Evolutionary conservation across 2,329 filamentous ascomycete species (phyloP).

Genomic region (Elsinoe arachidis): DNA sequence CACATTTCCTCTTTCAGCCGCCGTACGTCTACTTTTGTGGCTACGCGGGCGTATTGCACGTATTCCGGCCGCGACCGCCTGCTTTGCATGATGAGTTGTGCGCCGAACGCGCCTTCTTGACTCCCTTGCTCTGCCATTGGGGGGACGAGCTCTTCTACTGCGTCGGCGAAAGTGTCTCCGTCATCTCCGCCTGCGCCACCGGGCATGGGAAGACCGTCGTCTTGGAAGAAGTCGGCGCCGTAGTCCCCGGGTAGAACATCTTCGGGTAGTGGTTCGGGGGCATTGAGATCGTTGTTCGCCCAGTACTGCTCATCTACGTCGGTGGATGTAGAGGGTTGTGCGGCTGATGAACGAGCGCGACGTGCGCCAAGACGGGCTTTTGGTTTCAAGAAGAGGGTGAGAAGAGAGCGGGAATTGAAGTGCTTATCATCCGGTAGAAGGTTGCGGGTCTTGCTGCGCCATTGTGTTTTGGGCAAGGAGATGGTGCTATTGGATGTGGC

Average conservation of each 20-base stretch:
- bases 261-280: conserved; percentile 31
- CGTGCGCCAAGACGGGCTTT: conserved; percentile 72
- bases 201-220: conserved; percentile 64
- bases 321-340: conserved; percentile 53
- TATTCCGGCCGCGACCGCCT: conserved; percentile 54
- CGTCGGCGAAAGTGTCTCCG: conserved; percentile 69
- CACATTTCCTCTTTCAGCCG: conserved; percentile 58
- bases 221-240: conserved; percentile 95
- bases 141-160: conserved; percentile 69
- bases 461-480: conserved; percentile 82
- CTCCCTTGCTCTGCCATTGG: conserved; percentile 44
- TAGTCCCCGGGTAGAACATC: conserved; percentile 65
- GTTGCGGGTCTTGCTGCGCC: conserved; percentile 89
- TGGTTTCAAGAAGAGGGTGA: conserved; percentile 88
- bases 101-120: conserved; percentile 50
- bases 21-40: conserved; percentile 59
- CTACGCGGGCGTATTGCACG: conserved; percentile 56
- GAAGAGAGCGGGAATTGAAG: conserved; percentile 85
- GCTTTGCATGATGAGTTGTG: conserved; percentile 54
- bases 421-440: conserved; percentile 95
- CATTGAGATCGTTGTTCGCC: conserved; percentile 56
- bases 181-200: conserved; percentile 59
- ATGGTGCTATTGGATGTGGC: conserved; percentile 74
- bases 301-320: conserved; percentile 96
- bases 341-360: conserved; percentile 34